Base-by-base conservation (phyloP, 768 basidiomycete genomes). In the Coprinopsis strossmayeri region DNA sequence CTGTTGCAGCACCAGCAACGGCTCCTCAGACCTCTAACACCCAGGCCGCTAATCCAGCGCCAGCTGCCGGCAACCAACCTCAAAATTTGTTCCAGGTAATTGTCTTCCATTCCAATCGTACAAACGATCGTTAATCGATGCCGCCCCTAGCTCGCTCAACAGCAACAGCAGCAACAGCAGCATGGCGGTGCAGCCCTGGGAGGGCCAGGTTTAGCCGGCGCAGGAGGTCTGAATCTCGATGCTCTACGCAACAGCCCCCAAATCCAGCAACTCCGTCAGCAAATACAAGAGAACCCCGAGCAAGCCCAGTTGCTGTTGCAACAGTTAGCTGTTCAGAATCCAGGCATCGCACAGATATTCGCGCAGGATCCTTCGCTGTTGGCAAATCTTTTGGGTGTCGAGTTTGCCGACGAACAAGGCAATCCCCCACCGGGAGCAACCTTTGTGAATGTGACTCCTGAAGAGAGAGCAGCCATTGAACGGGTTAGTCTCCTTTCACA, bases 51-150 rank as follows among this genome's bases (percentile, higher is more conserved):
- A 58, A 64, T 34, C 51, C 70, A 34, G 61, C 72, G 9, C 54
- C 69, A 37, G 61, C 73, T 7, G 66, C 73, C 3, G 59, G 68
- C 27, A 67, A 67, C 45, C 73, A 70, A 50, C 82, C 84, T 21
- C 91, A 92, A 61, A 95, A 95, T 63, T 72, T 95, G 40, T 94
- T 95, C 68, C 89, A 88, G 67, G 86, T 87, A 55, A 49, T 72
- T 57, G 17, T 40, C n/a, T 20, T 38, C 24, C 45, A 17, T 18
- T 25, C 28, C 13, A 20, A 18, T 40, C 30, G 10, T 39, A n/a
- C 38, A 7, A 30, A n/a, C 30, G 24, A 45, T 26, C 20, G 37
- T 40, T 20, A 40, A 50, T 42, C 52, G 30, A 32, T 32, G 15
- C 15, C 7, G 9, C 30, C 34, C 51, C 7, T 54, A 89, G 82